Conservation (phyloP, 345 rosid species). For the Gossypium mustelinum region DNA sequence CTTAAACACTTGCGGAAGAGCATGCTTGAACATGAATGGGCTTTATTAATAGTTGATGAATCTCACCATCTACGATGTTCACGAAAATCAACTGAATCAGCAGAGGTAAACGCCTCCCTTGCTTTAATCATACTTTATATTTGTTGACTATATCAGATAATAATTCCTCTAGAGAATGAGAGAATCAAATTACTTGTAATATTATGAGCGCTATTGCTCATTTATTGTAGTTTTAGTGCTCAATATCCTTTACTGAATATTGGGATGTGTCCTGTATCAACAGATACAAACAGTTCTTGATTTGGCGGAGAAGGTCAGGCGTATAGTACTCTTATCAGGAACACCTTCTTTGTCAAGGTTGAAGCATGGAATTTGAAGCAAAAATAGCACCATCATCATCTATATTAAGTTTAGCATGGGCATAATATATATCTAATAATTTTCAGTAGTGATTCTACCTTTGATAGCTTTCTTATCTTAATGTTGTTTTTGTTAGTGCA, state of each 20-base stretch:
- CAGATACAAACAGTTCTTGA: slow-evolving; percentile 81
- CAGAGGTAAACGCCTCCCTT: slow-evolving; percentile 51
- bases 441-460: background rate
- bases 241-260: background rate
- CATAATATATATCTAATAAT: background rate
- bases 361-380: slow-evolving; percentile 26
- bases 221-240: slow-evolving; percentile 6
- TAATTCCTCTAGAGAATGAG: slow-evolving; percentile 16
- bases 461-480: background rate
- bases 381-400: slow-evolving; percentile 14
- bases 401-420: slow-evolving; percentile 9
- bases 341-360: slow-evolving; percentile 99
- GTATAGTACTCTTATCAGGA: slow-evolving; percentile 75
- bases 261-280: slow-evolving; percentile 22
- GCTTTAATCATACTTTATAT: background rate
- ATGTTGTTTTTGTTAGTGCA: slow-evolving; percentile 11
- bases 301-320: slow-evolving; percentile 71
- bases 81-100: slow-evolving; percentile 59
- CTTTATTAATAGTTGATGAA: slow-evolving; percentile 83
- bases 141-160: background rate
- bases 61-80: slow-evolving; percentile 89
- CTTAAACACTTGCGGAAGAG: slow-evolving; percentile 65
- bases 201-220: background rate
- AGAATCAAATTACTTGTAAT: background rate
- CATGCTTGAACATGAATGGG: slow-evolving; percentile 79